Conservation (phyloP, 768 basidiomycete species). For the Rhizopogon roseolus region DNA sequence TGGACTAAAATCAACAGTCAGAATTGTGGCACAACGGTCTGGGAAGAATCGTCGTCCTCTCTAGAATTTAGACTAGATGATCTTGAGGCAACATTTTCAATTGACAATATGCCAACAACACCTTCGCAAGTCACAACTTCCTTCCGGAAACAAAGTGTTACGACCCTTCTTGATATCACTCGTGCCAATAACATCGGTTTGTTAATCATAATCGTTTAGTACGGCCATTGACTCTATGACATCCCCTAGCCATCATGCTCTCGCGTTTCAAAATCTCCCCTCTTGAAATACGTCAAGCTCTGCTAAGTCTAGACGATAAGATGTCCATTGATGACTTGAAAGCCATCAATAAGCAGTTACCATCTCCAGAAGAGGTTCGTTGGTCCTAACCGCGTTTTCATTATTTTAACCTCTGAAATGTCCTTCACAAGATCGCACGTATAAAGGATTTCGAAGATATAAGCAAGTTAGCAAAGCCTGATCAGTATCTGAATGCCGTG, state of each 20-base stretch:
- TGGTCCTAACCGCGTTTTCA: neutral
- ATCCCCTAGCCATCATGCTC: constrained; percentile 71
- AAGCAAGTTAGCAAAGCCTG: constrained; percentile 72
- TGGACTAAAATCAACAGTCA: constrained; percentile 74
- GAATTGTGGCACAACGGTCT: constrained; percentile 52
- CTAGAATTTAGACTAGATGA: constrained; percentile 59
- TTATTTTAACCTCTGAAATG: neutral
- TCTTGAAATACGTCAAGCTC: constrained; percentile 61
- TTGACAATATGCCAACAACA: constrained; percentile 42
- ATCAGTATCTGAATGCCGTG: constrained; percentile 80
- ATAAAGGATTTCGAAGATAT: constrained; percentile 70
- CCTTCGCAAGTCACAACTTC: constrained; percentile 37
- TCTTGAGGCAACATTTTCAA: constrained; percentile 66
- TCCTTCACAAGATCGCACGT: constrained; percentile 43
- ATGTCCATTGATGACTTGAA: constrained; percentile 74
- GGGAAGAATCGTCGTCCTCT: constrained; percentile 50
- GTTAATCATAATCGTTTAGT: constrained; percentile 9
- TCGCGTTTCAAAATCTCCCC: constrained; percentile 65
- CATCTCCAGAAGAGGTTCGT: constrained; percentile 76
- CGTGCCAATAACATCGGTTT: constrained; percentile 81
- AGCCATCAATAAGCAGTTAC: constrained; percentile 68
- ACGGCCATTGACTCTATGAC: constrained; percentile 4
- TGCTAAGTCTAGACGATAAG: constrained; percentile 70
- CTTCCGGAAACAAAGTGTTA: constrained; percentile 53
- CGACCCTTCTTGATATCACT: constrained; percentile 72